Evolutionary conservation across 1,284 basidiomycete genomes (phyloP).

Genomic region (Apiotrichum mycotoxinovorans): DNA sequence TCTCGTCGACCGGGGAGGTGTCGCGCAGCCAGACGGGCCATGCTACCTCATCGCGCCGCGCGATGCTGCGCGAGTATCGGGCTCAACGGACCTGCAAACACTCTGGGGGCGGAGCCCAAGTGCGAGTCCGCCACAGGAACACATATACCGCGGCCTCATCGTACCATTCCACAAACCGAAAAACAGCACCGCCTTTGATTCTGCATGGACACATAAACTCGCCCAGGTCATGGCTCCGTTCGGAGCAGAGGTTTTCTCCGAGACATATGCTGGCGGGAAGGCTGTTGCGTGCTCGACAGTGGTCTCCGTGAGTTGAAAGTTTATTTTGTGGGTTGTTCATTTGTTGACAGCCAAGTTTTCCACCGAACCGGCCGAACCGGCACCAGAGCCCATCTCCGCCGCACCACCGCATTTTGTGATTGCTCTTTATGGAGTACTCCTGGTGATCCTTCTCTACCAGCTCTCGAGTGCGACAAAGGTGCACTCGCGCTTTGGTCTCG

Average conservation of each 20-base stretch:
- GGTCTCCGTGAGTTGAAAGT: constrained; percentile 28
- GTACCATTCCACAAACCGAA: constrained; percentile 28
- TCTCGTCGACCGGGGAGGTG: constrained; percentile 13
- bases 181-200: constrained; percentile 23
- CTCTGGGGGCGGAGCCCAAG: constrained; percentile 1
- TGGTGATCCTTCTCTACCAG: constrained; percentile 71
- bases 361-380: background rate
- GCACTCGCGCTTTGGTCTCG: constrained; percentile 85
- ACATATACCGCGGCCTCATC: constrained; percentile 33
- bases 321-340: background rate
- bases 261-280: constrained; percentile 23
- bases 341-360: constrained; percentile 6
- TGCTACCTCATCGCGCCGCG: constrained; percentile 32
- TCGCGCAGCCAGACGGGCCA: constrained; percentile 12
- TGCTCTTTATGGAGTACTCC: constrained; percentile 72
- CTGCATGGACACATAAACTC: constrained; percentile 23
- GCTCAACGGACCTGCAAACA: constrained; percentile 7
- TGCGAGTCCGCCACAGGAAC: background rate
- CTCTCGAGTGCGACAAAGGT: constrained; percentile 76
- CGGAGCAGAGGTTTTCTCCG: constrained; percentile 39
- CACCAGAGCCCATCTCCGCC: background rate
- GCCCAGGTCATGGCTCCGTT: constrained; percentile 16
- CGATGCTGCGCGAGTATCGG: background rate
- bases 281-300: constrained; percentile 7
- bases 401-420: constrained; percentile 66